Evolutionary conservation across 176 grass and related monocot species (phyloP).

Genomic region (Bolboschoenus planiculmis): DNA sequence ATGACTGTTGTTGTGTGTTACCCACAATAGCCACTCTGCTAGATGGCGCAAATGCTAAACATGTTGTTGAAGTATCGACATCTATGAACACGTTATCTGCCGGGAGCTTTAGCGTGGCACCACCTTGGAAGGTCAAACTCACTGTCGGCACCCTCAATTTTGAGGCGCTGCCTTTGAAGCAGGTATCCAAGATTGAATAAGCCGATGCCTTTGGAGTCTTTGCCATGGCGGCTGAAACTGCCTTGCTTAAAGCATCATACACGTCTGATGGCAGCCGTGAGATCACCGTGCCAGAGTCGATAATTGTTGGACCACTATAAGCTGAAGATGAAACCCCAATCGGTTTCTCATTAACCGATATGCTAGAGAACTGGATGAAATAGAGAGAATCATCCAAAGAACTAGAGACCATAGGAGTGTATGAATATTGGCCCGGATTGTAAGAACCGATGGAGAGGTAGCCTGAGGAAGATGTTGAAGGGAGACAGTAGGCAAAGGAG

Average conservation of each 20-base stretch:
- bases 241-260: slow-evolving; percentile 58
- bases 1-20: slow-evolving; percentile 85
- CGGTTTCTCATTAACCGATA: slow-evolving; percentile 36
- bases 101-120: slow-evolving; percentile 36
- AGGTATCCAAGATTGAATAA: slow-evolving; percentile 61
- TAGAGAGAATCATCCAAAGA: slow-evolving; percentile 68
- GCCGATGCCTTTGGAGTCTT: slow-evolving; percentile 22
- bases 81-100: slow-evolving; percentile 45
- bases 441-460: slow-evolving; percentile 63
- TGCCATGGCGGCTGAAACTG: slow-evolving; percentile 36
- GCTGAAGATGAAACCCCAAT: slow-evolving; percentile 34
- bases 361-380: slow-evolving; percentile 62
- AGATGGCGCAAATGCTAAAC: slow-evolving; percentile 61
- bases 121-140: slow-evolving; percentile 43
- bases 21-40: slow-evolving; percentile 51
- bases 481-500: slow-evolving; percentile 91
- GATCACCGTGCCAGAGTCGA: slow-evolving; percentile 87
- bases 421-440: slow-evolving; percentile 49
- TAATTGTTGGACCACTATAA: slow-evolving; percentile 60
- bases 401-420: slow-evolving; percentile 63
- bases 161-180: slow-evolving; percentile 42
- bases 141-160: slow-evolving; percentile 40
- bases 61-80: slow-evolving; percentile 55
- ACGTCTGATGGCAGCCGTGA: slow-evolving; percentile 52
- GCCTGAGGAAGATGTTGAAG: slow-evolving; percentile 44